Evolutionary conservation across 768 basidiomycete genomes (phyloP), one percentile per base, ranked within the genome.

Genomic region (Lactarius trivialis): DNA sequence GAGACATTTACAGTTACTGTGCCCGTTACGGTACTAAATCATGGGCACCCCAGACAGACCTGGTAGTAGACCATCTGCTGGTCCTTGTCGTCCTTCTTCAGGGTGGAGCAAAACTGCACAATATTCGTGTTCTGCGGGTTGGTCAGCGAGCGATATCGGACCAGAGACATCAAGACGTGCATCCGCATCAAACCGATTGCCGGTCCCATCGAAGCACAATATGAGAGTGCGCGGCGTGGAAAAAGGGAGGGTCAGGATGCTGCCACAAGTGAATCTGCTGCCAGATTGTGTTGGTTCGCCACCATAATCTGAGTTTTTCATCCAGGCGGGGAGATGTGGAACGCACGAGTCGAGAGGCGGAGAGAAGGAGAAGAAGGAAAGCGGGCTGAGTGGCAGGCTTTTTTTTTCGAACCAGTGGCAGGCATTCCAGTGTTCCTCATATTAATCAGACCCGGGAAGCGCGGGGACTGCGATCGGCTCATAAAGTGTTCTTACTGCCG

Each of bases 1-100:
- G 1, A 58, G 7, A 26, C 0, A 34, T 32, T 17, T 12, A 30
- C 30, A 6, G 52, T 26, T 56, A 49, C 50, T 12, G 21, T 26
- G 5, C n/a, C 26, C 33, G 43, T 33, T 41, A 39, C 34, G 52
- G n/a, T n/a, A n/a, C n/a, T n/a, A n/a, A n/a, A n/a, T n/a, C n/a
- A n/a, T n/a, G n/a, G 30, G 30, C 45, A 21, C 43, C n/a, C 12
- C 43, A 12, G 24, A 48, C 58, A 8, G 55, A 82, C 88, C 76
- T 90, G 88, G 70, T 90, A 90, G 66, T 90, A 90, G 1, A 87
- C 86, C 70, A 88, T 76, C 68, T 90, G 88, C 59, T 83, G 73
- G 12, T 69, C 63, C 30, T 76, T 75, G 63, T 85, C 79, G 52
- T 85, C 84, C 70, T 88, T 89, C 74, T 82, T 84, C 62, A 89